Evolutionary conservation across 2,329 filamentous ascomycete genomes (phyloP).

Genomic region (Calonectria multiphialidica): DNA sequence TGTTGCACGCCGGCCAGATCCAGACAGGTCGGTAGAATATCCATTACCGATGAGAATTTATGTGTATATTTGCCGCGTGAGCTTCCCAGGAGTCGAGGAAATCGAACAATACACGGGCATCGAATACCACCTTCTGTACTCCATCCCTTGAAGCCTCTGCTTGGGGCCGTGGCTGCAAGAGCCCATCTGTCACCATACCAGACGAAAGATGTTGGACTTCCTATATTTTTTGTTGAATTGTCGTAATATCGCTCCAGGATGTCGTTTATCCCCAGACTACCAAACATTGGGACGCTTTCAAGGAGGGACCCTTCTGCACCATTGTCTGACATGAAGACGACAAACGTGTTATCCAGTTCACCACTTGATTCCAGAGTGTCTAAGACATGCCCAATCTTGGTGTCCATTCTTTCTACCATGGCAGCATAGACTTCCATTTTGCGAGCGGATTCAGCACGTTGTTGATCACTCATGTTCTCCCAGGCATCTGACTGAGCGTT

Average conservation of each 20-base stretch:
- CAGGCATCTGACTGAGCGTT: constrained; percentile 53
- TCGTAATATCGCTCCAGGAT: background rate
- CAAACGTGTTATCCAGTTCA: background rate
- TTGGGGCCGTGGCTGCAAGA: background rate
- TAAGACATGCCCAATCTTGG: constrained; percentile 61
- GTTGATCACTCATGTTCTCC: constrained; percentile 57
- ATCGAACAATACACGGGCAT: background rate
- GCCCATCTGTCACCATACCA: background rate
- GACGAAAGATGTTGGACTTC: background rate
- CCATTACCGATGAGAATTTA: background rate
- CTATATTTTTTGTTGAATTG: background rate
- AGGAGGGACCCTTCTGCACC: background rate
- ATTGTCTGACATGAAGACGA: background rate
- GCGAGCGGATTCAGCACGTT: constrained; percentile 58
- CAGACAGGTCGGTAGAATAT: background rate
- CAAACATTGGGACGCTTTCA: background rate
- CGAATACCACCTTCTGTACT: background rate
- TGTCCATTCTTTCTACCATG: constrained; percentile 73
- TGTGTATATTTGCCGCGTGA: background rate
- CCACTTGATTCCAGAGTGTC: background rate
- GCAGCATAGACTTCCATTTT: constrained; percentile 73
- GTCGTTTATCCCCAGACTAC: background rate
- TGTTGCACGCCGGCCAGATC: background rate
- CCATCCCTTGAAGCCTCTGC: background rate
- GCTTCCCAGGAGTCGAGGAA: background rate